Evolutionary conservation across 495 filamentous ascomycete species (phyloP).

Genomic region (Penicillium pancosmium): DNA sequence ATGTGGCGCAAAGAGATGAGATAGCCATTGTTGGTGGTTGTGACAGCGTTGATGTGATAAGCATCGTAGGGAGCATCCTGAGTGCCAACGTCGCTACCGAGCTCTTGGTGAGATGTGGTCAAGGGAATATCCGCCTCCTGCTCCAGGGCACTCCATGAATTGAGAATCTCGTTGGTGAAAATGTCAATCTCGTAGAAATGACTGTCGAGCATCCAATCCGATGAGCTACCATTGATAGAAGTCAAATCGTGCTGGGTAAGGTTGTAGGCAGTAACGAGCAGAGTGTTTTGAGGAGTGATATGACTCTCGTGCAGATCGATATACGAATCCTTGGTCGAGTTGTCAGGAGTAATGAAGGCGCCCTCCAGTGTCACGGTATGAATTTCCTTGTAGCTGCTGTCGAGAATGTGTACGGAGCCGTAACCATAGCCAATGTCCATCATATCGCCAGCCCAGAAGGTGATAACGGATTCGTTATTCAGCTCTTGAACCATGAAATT

Average conservation of each 20-base stretch:
- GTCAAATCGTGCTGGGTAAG: conserved; percentile 51
- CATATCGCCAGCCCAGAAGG: conserved; percentile 42
- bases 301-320: conserved; percentile 53
- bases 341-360: conserved; percentile 33
- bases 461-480: conserved; percentile 36
- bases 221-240: conserved; percentile 34
- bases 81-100: conserved; percentile 21
- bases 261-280: conserved; percentile 59
- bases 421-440: conserved; percentile 36
- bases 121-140: conserved; percentile 24
- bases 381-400: conserved; percentile 43
- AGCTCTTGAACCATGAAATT: conserved; percentile 40
- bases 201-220: conserved; percentile 50
- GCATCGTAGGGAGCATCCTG: conserved; percentile 38
- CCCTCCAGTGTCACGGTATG: conserved; percentile 36
- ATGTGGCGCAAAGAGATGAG: conserved; percentile 42
- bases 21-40: conserved; percentile 38
- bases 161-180: conserved; percentile 33
- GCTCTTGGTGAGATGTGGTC: conserved; percentile 30
- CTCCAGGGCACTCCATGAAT: conserved; percentile 37
- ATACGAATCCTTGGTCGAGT: conserved; percentile 30
- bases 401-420: conserved; percentile 40
- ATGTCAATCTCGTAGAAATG: conserved; percentile 50
- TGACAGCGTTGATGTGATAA: conserved; percentile 45
- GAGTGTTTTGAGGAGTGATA: conserved; percentile 50